Evolutionary conservation across 106 monocot species (phyloP).

Genomic region (Platanthera guangdongensis): DNA sequence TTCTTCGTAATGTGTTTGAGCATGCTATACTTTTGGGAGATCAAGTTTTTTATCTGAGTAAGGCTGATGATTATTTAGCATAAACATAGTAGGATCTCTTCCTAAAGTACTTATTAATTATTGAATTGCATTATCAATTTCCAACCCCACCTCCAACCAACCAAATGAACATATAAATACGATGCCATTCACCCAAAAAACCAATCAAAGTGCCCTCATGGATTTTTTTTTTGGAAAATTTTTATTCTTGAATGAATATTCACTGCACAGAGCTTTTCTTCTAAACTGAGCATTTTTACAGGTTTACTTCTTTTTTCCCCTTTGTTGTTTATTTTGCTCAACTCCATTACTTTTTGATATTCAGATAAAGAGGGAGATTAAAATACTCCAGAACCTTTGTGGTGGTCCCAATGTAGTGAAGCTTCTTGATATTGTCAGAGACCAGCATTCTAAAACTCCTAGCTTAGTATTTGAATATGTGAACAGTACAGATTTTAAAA

Average conservation of each 20-base stretch:
- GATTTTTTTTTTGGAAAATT: not conserved
- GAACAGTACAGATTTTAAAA: conserved; percentile 82
- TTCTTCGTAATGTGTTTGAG: not conserved
- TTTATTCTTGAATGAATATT: not conserved
- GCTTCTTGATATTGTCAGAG: conserved; percentile 75
- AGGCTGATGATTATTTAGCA: too few relatives aligned
- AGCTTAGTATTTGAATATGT: conserved; percentile 85
- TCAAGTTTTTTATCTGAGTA: too few relatives aligned
- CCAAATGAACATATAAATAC: not conserved
- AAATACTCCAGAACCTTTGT: conserved; percentile 90
- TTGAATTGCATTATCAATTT: not conserved
- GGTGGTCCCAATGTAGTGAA: conserved; percentile 84
- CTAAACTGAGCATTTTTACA: not conserved
- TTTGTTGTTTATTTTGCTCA: conserved; percentile 1
- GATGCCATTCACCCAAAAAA: not conserved
- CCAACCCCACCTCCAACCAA: not conserved
- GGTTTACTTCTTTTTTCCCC: not conserved
- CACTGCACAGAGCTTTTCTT: not conserved
- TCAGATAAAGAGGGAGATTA: conserved; percentile 88
- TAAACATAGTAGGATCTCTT: too few relatives aligned
- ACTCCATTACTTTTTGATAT: conserved; percentile 3
- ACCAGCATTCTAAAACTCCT: conserved; percentile 85
- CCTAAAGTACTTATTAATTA: not conserved
- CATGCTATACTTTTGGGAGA: not conserved
- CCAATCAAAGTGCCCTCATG: not conserved